Base-by-base conservation (phyloP, 2,329 filamentous ascomycete species). In the Penicillium sumatraense region DNA sequence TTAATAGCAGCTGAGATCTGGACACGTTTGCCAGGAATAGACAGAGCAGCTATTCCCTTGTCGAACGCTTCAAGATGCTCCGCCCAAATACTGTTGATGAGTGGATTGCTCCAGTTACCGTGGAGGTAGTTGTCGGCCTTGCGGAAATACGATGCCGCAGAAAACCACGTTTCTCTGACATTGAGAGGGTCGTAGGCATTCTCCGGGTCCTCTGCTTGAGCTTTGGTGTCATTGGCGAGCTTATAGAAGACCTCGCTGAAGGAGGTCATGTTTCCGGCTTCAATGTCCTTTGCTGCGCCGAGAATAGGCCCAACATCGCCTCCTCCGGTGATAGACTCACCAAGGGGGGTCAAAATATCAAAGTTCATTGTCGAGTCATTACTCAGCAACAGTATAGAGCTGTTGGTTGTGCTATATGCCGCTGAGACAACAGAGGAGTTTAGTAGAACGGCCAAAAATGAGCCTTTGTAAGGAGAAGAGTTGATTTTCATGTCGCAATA, bases 121-220 rank as follows among this genome's bases (percentile, higher is more conserved):
- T 76, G 72, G 9, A 79, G 65, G 59, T 72, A 81, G 57, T 78
- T 77, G 55, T 76, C 73, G 8, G 79, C 73, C 0, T 62, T 50
- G 20, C 78, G 74, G 59, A 73, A 80, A 62, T 81, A 81, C 6
- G 27, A 9, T 2, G 78, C 59, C 2, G 76, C 72, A 5, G 67
- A 70, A 59, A 81, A 79, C 62, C 63, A 65, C 9, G 64, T 63
- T 42, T 74, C 68, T 18, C 71, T 51, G 26, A 59, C 60, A 41
- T 58, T 59, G 48, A 60, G 36, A 29, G 48, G 51, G 35, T 52
- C 54, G 31, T 45, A 59, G n/a, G 58, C 35, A 27, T 52, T 47
- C 3, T 56, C 55, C 9, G 62, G 56, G 42, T 62, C 48, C 36
- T 62, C 54, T 7, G 60, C 60, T 14, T 53, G 44, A 9, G 38